A percentile compares a stretch with the other conserved stretches of the same genome.
Evolutionary conservation across 2,329 filamentous ascomycete genomes (phyloP).

Genomic region (Fonsecaea erecta): DNA sequence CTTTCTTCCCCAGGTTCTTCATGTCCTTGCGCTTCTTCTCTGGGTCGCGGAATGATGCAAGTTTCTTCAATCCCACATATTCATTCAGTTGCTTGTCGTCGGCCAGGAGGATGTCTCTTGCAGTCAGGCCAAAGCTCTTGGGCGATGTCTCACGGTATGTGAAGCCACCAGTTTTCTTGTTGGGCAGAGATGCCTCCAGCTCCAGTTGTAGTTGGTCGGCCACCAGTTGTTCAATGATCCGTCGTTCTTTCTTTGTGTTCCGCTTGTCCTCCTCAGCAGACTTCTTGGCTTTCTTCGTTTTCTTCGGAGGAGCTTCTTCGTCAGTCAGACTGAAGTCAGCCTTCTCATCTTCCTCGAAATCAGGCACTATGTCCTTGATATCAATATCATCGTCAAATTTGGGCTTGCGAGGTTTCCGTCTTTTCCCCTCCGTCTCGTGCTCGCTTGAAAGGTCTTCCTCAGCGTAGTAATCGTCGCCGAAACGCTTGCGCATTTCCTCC

Average conservation of each 20-base stretch:
- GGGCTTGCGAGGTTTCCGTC: conserved; percentile 68
- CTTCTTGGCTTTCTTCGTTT: conserved; percentile 56
- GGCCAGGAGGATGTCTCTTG: conserved; percentile 88
- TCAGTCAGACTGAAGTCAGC: conserved; percentile 64
- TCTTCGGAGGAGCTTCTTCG: conserved; percentile 53
- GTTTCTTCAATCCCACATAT: conserved; percentile 91
- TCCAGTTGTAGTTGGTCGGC: conserved; percentile 80
- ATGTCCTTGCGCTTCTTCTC: conserved; percentile 89
- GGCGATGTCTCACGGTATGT: conserved; percentile 95
- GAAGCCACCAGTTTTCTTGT: conserved; percentile 63
- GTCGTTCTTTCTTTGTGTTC: conserved; percentile 76
- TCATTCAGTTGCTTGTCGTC: conserved; percentile 85
- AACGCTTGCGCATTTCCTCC: conserved; percentile 82
- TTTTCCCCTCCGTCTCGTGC: conserved; percentile 67
- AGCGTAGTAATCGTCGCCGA: conserved; percentile 90
- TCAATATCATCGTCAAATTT: conserved; percentile 98
- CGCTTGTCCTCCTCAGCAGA: conserved; percentile 65
- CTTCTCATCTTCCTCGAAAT: conserved; percentile 60
- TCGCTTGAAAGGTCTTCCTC: conserved; percentile 63
- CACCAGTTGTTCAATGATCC: conserved; percentile 83
- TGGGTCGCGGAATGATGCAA: conserved; percentile 83
- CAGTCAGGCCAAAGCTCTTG: conserved; percentile 83
- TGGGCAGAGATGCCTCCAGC: conserved; percentile 67
- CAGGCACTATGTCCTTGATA: conserved; percentile 87
- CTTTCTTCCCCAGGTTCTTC: conserved; percentile 91